Conservation (phyloP, 495 filamentous ascomycete genomes). For the Aspergillus nidulans region DNA sequence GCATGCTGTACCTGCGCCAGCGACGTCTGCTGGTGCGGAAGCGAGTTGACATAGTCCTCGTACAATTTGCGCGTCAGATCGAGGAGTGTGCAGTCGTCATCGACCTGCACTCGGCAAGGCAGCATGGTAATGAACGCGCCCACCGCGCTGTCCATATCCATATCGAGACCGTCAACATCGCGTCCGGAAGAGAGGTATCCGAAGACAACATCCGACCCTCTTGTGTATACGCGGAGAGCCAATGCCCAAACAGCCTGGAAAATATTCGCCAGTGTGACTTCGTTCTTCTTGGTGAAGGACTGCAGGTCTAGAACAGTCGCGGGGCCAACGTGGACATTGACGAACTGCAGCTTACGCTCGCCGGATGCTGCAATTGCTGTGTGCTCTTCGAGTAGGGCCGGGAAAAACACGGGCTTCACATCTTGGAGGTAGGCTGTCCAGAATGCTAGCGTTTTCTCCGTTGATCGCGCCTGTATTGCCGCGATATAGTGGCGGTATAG, state of each 20-base stretch:
- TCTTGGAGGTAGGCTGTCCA: neutral
- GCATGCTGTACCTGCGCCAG: neutral
- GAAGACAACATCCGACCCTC: conserved; percentile 24
- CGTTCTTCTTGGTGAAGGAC: neutral
- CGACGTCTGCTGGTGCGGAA: neutral
- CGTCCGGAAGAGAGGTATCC: conserved; percentile 31
- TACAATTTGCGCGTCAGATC: neutral
- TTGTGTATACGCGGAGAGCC: neutral
- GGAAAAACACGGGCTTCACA: neutral
- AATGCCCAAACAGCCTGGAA: neutral
- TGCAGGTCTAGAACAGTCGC: neutral
- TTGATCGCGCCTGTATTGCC: neutral
- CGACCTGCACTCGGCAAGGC: conserved; percentile 11
- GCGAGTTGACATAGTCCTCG: neutral
- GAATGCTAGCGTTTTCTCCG: neutral
- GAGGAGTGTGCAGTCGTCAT: neutral
- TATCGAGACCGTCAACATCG: conserved; percentile 19
- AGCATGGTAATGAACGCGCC: conserved; percentile 39
- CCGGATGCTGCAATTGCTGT: neutral
- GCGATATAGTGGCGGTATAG: neutral
- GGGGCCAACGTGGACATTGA: neutral
- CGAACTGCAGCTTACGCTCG: neutral
- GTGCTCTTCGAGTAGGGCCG: neutral
- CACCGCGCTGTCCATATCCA: conserved; percentile 12
- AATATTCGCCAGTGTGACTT: neutral